phyloP scores from a whole-genome alignment of 1,284 basidiomycete genomes.

The Inonotus hispidus region DNA sequence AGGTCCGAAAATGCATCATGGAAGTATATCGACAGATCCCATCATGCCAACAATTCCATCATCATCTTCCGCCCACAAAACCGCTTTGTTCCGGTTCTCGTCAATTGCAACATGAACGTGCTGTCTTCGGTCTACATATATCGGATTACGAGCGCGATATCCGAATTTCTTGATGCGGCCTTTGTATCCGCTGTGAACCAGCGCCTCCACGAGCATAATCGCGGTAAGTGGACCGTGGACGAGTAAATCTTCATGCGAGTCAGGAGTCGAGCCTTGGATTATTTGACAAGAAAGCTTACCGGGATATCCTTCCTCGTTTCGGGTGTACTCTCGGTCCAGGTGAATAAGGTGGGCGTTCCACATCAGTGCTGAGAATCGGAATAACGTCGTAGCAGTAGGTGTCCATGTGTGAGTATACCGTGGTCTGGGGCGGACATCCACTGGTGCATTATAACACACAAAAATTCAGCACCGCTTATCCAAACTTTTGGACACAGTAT shows the following conservation, averaged over 20 bases:
- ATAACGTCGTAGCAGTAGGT: constrained; percentile 67
- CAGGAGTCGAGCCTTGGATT: not conserved
- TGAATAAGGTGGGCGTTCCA: constrained; percentile 77
- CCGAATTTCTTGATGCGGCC: constrained; percentile 47
- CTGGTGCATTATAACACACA: constrained; percentile 27
- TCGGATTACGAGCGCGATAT: constrained; percentile 71
- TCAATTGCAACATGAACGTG: constrained; percentile 49
- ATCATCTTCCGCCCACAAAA: constrained; percentile 52
- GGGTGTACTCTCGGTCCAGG: constrained; percentile 66
- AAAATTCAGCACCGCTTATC: not conserved
- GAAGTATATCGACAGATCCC: constrained; percentile 33
- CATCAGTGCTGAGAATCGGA: constrained; percentile 80
- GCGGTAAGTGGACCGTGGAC: constrained; percentile 82
- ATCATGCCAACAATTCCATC: constrained; percentile 70
- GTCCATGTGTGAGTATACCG: constrained; percentile 62
- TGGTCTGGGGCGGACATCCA: constrained; percentile 44
- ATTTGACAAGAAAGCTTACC: not conserved
- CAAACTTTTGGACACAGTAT: not conserved
- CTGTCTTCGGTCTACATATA: constrained; percentile 58
- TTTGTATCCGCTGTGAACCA: constrained; percentile 33
- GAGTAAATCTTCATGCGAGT: constrained; percentile 51
- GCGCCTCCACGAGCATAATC: constrained; percentile 66
- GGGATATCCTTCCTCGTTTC: constrained; percentile 59
- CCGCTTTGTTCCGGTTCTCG: constrained; percentile 29
- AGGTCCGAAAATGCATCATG: too few relatives aligned